These are phyloP conservation scores for Leishmania amazonensis DNA, from an alignment of 208 protist species.

Conservation along the genomic window DNA sequence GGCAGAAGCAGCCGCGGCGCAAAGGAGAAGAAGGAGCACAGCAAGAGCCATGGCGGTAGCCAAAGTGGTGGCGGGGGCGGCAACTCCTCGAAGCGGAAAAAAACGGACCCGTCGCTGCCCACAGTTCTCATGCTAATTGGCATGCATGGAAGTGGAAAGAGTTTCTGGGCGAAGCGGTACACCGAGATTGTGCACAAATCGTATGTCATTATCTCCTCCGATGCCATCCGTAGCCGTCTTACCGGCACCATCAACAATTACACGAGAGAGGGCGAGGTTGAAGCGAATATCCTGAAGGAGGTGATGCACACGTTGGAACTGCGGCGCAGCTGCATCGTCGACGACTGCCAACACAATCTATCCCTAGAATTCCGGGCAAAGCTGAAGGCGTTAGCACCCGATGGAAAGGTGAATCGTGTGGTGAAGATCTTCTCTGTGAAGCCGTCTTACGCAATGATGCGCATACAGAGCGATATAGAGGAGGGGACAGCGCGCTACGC, in stretches of 20 bases:
- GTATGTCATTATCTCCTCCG: constrained; percentile 55
- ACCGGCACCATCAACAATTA: constrained; percentile 59
- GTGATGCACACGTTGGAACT: constrained; percentile 44
- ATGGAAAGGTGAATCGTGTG: constrained; percentile 48
- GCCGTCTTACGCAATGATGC: constrained; percentile 52
- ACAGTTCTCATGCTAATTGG: constrained; percentile 68
- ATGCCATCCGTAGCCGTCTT: constrained; percentile 44
- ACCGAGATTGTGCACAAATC: constrained; percentile 61
- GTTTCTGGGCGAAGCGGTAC: constrained; percentile 77
- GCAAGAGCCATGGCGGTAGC: constrained; percentile 2
- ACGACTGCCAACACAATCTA: constrained; percentile 69
- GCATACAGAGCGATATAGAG: constrained; percentile 57
- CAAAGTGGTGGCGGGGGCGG: constrained; percentile 7
- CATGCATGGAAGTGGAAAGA: constrained; percentile 83
- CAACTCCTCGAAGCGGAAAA: constrained; percentile 20
- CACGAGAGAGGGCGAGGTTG: constrained; percentile 57
- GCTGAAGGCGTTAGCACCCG: constrained; percentile 37
- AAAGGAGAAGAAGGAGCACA: constrained; percentile 23
- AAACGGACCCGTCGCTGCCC: constrained; percentile 50
- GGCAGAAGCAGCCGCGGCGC: constrained; percentile 11
- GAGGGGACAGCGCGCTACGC: constrained; percentile 47
- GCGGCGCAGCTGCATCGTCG: constrained; percentile 66
- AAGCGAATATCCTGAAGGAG: constrained; percentile 52
- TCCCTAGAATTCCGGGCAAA: constrained; percentile 46
- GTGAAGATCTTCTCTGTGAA: constrained; percentile 71